Conservation (phyloP, 495 filamentous ascomycete genomes). For the Annulohypoxylon moriforme region DNA sequence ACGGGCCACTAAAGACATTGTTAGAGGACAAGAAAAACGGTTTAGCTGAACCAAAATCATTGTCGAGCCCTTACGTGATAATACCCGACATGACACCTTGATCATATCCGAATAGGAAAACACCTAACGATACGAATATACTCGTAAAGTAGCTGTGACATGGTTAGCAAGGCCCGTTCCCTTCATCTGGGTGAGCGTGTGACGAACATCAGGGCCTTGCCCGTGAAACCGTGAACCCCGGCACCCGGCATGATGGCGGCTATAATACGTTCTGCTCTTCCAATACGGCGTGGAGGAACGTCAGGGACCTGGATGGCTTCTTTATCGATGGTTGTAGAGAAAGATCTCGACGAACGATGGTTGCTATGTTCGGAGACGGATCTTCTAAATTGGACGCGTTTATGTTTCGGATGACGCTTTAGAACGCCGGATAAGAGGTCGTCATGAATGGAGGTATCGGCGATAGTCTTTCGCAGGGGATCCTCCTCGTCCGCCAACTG, state of each 20-base stretch:
- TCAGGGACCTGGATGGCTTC: slow-evolving; percentile 86
- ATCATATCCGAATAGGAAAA: slow-evolving; percentile 98
- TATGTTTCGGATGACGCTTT: slow-evolving; percentile 55
- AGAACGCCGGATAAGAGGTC: slow-evolving; percentile 62
- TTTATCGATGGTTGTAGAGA: slow-evolving; percentile 69
- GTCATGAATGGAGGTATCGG: slow-evolving; percentile 68
- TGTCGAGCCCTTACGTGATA: slow-evolving; percentile 68
- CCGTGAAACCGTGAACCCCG: slow-evolving; percentile 89
- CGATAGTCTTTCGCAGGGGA: slow-evolving; percentile 73
- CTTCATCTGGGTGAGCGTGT: slow-evolving; percentile 1
- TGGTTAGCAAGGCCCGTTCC: slow-evolving; percentile 50
- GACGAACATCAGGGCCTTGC: slow-evolving; percentile 90
- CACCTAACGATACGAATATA: slow-evolving; percentile 96
- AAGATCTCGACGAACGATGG: slow-evolving; percentile 35
- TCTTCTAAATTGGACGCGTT: slow-evolving; percentile 61
- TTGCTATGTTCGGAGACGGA: slow-evolving; percentile 49
- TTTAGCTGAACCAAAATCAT: slow-evolving; percentile 12
- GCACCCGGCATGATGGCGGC: slow-evolving; percentile 87
- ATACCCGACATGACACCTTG: slow-evolving; percentile 99
- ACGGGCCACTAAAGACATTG: slow-evolving; percentile 69
- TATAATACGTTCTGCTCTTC: slow-evolving; percentile 72
- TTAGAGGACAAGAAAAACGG: slow-evolving; percentile 40
- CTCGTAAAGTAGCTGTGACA: slow-evolving; percentile 88
- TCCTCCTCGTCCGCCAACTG: slow-evolving; percentile 86
- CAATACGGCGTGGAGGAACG: slow-evolving; percentile 70